A percentile compares a stretch with the other conserved stretches of the same genome.
Evolutionary conservation across 176 grass and related monocot species (phyloP).

Genomic region (Poa pratensis): DNA sequence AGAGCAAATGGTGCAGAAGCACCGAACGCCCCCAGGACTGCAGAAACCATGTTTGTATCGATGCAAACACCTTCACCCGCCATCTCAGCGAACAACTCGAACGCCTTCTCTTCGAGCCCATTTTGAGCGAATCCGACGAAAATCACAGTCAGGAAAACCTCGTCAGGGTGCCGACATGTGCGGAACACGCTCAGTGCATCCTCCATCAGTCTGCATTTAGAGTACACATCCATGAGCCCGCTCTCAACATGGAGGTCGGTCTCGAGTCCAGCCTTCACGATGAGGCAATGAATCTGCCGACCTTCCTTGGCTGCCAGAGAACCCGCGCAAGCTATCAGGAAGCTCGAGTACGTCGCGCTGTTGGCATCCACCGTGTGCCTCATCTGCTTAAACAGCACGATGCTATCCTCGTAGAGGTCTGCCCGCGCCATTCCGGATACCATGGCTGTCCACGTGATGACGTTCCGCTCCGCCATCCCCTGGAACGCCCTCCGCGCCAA

Average conservation of each 20-base stretch:
- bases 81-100: constrained; percentile 65
- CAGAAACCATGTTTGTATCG: constrained; percentile 71
- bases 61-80: constrained; percentile 43
- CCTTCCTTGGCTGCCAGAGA: constrained; percentile 57
- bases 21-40: constrained; percentile 81
- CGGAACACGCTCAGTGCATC: constrained; percentile 72
- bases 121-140: constrained; percentile 86
- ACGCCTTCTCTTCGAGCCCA: constrained; percentile 65
- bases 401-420: constrained; percentile 55
- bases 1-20: constrained; percentile 64
- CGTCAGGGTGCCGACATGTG: constrained; percentile 59
- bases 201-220: constrained; percentile 82
- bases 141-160: constrained; percentile 76
- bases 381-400: constrained; percentile 64
- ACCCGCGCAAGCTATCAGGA: constrained; percentile 67
- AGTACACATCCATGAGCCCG: constrained; percentile 87
- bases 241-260: constrained; percentile 68
- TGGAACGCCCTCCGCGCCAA: constrained; percentile 58
- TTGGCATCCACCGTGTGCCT: constrained; percentile 58
- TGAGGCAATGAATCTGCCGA: constrained; percentile 79
- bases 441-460: constrained; percentile 88
- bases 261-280: constrained; percentile 64
- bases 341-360: constrained; percentile 59
- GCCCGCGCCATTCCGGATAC: constrained; percentile 74
- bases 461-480: constrained; percentile 57